Base-by-base conservation (phyloP, 306 rosid genomes). In the Leucaena leucocephala region DNA sequence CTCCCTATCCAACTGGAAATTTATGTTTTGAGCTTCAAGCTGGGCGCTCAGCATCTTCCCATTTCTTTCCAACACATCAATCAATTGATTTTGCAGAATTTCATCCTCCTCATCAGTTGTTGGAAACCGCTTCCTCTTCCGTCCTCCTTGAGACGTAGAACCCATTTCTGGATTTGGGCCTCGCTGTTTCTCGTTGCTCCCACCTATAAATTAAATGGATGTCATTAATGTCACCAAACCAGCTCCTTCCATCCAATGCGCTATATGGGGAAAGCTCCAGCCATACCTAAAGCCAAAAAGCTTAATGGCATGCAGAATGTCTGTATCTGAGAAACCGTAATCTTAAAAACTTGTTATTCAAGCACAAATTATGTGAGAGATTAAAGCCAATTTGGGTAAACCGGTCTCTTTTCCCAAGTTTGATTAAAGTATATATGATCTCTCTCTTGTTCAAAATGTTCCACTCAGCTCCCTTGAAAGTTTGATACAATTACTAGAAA, bases 11-110 rank as follows among this genome's bases (percentile, higher is more conserved):
- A 91, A 73, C 55, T 86, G 91, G 46, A 85, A 93, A 83, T 93
- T 93, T 15, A 76, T 44, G 78, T 90, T 95, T 88, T 91, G 98
- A 73, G 94, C 89, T 72, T 90, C 97, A 16, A 95, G 90, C 16
- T 91, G 97, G 68, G 94, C 81, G 1, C 76, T 84, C 75, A 95
- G 87, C 88, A 89, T 86, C 84, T 90, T 93, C 16, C 96, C 94
- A 36, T 95, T 93, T 82, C 83, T 91, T 80, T 95, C 99, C 17
- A 95, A 70, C 59, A 91, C 90, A n/a, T 89, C 96, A 40, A 95
- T 84, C 90, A 95, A 72, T 78, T 89, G 90, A 81, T 80, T 73
- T 83, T 92, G 93, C 81, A 91, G 35, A 19, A 68, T 43, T 73
- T 85, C 98, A 9, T 93, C 94, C 1, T 88, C 97, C 44, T 72